Evolutionary conservation across 2,329 filamentous ascomycete genomes (phyloP).

Genomic region (Aspergillus latus): DNA sequence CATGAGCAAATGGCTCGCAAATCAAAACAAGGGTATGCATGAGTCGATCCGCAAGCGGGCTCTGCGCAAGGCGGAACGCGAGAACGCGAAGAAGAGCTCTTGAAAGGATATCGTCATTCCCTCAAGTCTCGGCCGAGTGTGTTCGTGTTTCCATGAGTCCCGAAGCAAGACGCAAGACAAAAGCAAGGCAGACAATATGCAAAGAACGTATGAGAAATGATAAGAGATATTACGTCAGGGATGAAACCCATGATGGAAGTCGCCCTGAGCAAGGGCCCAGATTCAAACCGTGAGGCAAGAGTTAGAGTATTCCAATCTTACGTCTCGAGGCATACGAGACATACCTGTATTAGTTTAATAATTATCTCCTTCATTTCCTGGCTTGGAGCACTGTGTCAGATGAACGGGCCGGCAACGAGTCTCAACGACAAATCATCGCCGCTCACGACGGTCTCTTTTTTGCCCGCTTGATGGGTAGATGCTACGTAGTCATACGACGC

Average conservation of each 20-base stretch:
- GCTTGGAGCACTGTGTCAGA: not conserved
- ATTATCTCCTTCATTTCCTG: not conserved
- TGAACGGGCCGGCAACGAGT: not conserved
- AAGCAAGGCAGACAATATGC: not conserved
- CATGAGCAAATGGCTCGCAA: conserved; percentile 57
- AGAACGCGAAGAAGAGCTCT: conserved; percentile 59
- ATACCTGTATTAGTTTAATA: not conserved
- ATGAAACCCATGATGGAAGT: not conserved
- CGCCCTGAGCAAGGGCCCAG: not conserved
- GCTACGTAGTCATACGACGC: not conserved
- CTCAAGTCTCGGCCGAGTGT: not conserved
- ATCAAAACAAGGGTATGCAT: conserved; percentile 70
- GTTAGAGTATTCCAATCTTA: not conserved
- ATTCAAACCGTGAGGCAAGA: not conserved
- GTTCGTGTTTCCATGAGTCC: not conserved
- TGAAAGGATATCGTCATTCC: conserved; percentile 19
- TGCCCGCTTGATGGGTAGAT: not conserved
- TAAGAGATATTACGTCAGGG: not conserved
- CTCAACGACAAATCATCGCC: not conserved
- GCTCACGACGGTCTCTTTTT: not conserved
- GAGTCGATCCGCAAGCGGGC: conserved; percentile 78
- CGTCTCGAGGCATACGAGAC: not conserved
- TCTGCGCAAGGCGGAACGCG: conserved; percentile 77
- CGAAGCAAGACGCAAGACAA: not conserved
- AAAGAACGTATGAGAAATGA: conserved; percentile 3